Evolutionary conservation across 148 eudicot species (phyloP).

Genomic region (Cornus suecica): DNA sequence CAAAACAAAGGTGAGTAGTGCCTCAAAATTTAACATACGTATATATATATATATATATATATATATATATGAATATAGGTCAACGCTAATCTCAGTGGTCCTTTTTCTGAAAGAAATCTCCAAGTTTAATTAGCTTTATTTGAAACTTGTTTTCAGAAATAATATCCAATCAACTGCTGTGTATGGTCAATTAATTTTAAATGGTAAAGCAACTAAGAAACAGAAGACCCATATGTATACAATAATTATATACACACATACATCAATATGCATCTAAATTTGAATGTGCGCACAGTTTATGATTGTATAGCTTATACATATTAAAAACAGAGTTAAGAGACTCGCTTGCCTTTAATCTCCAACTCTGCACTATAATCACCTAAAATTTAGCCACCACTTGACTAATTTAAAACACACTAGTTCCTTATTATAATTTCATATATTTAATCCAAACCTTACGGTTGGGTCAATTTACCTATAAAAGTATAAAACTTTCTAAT

Average conservation of each 20-base stretch:
- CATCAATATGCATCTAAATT: background rate
- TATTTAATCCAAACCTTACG: background rate
- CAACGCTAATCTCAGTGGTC: too few relatives aligned
- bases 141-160: too few relatives aligned
- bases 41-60: too few relatives aligned
- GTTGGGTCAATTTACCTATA: background rate
- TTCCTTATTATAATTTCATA: background rate
- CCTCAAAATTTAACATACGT: too few relatives aligned
- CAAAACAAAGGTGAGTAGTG: too few relatives aligned
- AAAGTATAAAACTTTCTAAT: background rate
- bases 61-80: too few relatives aligned
- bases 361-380: background rate
- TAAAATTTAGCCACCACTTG: background rate
- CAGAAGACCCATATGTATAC: background rate
- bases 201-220: too few relatives aligned
- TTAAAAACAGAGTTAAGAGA: background rate
- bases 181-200: too few relatives aligned
- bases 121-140: too few relatives aligned
- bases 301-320: background rate
- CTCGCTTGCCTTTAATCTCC: background rate
- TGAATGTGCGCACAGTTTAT: background rate
- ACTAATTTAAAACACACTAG: background rate
- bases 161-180: too few relatives aligned
- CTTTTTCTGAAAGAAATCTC: too few relatives aligned
- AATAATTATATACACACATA: too few relatives aligned